Evolutionary conservation across 1,284 basidiomycete species (phyloP).

Genomic region (Ustilago sp.): DNA sequence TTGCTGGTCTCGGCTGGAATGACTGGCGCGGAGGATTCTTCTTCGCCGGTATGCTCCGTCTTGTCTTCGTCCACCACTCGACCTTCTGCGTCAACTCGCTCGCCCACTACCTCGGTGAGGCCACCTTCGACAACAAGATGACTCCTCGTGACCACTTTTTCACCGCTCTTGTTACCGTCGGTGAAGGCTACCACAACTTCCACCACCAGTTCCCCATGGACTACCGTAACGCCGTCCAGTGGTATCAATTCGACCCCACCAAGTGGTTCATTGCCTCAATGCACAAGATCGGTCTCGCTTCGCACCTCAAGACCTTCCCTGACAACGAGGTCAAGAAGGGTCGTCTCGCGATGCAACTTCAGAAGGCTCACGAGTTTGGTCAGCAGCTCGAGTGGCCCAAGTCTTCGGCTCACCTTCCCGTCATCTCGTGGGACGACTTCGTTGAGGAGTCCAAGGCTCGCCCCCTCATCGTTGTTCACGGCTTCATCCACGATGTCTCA

Average conservation of each 20-base stretch:
- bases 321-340: slow-evolving; percentile 69
- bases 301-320: slow-evolving; percentile 68
- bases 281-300: slow-evolving; percentile 62
- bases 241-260: slow-evolving; percentile 69
- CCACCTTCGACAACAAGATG: slow-evolving; percentile 68
- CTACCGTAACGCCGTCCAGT: slow-evolving; percentile 67
- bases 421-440: slow-evolving; percentile 68
- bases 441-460: slow-evolving; percentile 66
- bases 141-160: slow-evolving; percentile 68
- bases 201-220: slow-evolving; percentile 70
- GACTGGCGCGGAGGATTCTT: slow-evolving; percentile 69
- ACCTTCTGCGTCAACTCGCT: slow-evolving; percentile 70
- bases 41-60: slow-evolving; percentile 65
- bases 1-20: slow-evolving; percentile 67
- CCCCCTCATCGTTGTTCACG: slow-evolving; percentile 63
- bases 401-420: slow-evolving; percentile 62
- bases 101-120: slow-evolving; percentile 68
- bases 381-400: slow-evolving; percentile 62
- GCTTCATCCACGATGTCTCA: slow-evolving; percentile 67
- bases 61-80: slow-evolving; percentile 68
- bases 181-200: slow-evolving; percentile 69
- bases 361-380: slow-evolving; percentile 55
- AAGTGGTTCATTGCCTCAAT: slow-evolving; percentile 68
- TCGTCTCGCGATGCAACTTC: slow-evolving; percentile 66
- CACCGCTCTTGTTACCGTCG: slow-evolving; percentile 67